phyloP scores from a whole-genome alignment of 2,329 filamentous ascomycete genomes.

The Macroventuria anomochaeta region DNA sequence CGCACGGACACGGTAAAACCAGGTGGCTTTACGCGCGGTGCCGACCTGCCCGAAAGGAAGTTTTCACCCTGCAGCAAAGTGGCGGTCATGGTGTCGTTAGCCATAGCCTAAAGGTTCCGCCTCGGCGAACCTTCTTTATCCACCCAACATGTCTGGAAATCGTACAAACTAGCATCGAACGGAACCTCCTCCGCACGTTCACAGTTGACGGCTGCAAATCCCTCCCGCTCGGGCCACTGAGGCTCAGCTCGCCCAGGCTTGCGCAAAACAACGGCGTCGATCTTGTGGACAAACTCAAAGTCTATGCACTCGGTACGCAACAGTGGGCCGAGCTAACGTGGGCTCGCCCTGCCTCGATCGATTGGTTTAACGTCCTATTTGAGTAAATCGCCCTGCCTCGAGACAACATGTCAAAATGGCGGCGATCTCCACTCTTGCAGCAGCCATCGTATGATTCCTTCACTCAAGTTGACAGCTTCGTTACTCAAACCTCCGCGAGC shows the following conservation, averaged over 20 bases:
- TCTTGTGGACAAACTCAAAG: neutral
- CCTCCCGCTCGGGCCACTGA: neutral
- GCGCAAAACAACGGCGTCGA: conserved; percentile 7
- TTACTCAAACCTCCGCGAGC: neutral
- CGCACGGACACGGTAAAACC: too few relatives aligned
- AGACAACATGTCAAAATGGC: conserved; percentile 1
- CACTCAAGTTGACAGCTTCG: neutral
- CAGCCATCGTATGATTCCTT: neutral
- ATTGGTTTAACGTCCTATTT: too few relatives aligned
- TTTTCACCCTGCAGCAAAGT: conserved; percentile 1
- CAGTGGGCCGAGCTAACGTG: neutral
- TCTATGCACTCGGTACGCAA: neutral
- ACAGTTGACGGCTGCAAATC: neutral
- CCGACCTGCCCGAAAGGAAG: neutral
- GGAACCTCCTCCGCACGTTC: neutral
- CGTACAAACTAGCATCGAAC: neutral
- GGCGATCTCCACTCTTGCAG: neutral
- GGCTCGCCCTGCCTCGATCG: neutral
- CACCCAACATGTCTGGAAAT: neutral
- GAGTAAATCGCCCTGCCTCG: neutral
- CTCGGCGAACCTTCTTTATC: neutral
- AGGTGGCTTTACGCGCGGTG: neutral
- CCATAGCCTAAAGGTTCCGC: neutral
- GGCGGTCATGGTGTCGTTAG: neutral
- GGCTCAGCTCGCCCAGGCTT: conserved; percentile 3